Base-by-base conservation (phyloP, 2,329 filamentous ascomycete genomes). In the Huntiella omanensis region DNA sequence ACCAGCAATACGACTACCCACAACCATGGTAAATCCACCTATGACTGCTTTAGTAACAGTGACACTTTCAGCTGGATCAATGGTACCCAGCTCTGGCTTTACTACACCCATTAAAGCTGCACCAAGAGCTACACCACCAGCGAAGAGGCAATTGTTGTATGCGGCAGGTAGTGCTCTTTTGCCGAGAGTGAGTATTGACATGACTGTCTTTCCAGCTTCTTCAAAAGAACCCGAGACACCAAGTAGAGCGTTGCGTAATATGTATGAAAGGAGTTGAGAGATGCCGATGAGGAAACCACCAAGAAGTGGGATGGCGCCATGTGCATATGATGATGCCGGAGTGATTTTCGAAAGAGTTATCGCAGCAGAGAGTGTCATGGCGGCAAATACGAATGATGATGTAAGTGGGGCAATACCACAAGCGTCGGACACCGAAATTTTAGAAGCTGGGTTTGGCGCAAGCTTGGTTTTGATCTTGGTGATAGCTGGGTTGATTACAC, bases 191-290 rank as follows among this genome's bases (percentile, higher is more conserved):
- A 60, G 44, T 2, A 66, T 37, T 55, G 64, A 64, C 62, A 66
- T 69, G 51, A 77, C 63, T 52, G 68, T 64, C 46, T 68, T 66
- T 6, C 74, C 76, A 4, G 70, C 52, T 53, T 80, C 74, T 54
- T 79, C 73, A 52, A 74, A 81, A 0, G 69, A 70, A 1, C 64
- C 64, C 2, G 76, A 80, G 2, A 76, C 69, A 4, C 77, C 77
- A 3, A 83, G 57, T 49, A 77, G 64, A 36, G 65, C 61, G 16
- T 64, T 64, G 17, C 74, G 68, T 33, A 68, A 54, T 8, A 72
- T 49, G 0, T 80, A 57, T 0, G 73, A 77, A 3, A 70, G 56
- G 5, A 73, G 59, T 57, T 82, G 77, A 0, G 73, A 67, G 1
- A 63, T 54, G 1, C 72, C 74, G 48, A 83, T 71, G 47, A 73